These are phyloP conservation scores for Ascochyta lentis DNA, from an alignment of 2,329 filamentous ascomycete genomes.

Conservation along the genomic window DNA sequence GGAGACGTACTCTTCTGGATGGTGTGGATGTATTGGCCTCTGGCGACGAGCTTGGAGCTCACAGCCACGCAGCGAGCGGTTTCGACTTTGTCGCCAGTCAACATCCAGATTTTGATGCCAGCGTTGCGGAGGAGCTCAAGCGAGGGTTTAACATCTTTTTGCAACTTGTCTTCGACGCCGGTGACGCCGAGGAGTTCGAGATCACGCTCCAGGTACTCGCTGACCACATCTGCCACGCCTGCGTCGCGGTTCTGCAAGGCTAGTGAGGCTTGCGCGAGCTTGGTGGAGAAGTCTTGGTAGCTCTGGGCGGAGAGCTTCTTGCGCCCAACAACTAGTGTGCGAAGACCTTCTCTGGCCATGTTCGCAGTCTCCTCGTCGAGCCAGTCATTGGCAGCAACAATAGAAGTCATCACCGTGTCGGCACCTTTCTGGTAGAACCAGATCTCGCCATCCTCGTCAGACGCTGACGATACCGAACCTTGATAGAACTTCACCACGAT, in stretches of 20 bases:
- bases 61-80: slow-evolving; percentile 96
- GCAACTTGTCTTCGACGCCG: slow-evolving; percentile 95
- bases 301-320: slow-evolving; percentile 80
- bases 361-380: slow-evolving; percentile 99
- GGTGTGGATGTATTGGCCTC: slow-evolving; percentile 95
- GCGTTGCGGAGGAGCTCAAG: slow-evolving; percentile 94
- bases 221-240: slow-evolving; percentile 80
- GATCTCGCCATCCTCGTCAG: slow-evolving; percentile 73
- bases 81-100: slow-evolving; percentile 98
- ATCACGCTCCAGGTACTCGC: slow-evolving; percentile 82
- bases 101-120: slow-evolving; percentile 99
- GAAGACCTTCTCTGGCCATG: slow-evolving; percentile 95
- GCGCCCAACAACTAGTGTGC: slow-evolving; percentile 93
- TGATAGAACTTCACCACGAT: slow-evolving; percentile 86
- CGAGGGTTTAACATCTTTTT: slow-evolving; percentile 93
- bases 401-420: slow-evolving; percentile 96
- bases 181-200: slow-evolving; percentile 96
- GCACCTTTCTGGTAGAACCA: slow-evolving; percentile 99
- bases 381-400: slow-evolving; percentile 97
- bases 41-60: slow-evolving; percentile 88
- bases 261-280: slow-evolving; percentile 80
- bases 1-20: slow-evolving; percentile 68
- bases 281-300: slow-evolving; percentile 79
- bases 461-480: slow-evolving; percentile 49
- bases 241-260: slow-evolving; percentile 80